phyloP scores from a whole-genome alignment of 2,329 filamentous ascomycete species.

The Reticulascus tulasneorum region DNA sequence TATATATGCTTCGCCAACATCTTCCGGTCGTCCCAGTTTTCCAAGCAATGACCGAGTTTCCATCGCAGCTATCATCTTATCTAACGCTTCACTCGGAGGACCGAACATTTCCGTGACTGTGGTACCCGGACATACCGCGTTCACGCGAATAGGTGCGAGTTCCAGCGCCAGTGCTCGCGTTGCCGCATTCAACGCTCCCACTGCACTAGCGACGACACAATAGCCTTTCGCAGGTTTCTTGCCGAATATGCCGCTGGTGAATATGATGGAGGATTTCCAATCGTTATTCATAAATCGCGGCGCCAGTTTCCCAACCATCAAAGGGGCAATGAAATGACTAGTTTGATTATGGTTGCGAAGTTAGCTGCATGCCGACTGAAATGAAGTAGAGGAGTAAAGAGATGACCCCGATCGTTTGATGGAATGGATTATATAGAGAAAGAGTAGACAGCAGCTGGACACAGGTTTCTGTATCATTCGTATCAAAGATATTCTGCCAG shows the following conservation, averaged over 20 bases:
- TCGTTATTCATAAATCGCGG: too few species aligned
- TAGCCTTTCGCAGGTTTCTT: conserved; percentile 5
- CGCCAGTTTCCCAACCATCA: too few species aligned
- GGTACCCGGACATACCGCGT: conserved; percentile 4
- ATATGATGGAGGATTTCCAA: conserved; percentile 4
- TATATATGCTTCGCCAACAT: conserved; percentile 39
- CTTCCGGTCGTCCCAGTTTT: conserved; percentile 21
- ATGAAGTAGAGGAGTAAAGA: too few species aligned
- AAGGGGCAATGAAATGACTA: too few species aligned
- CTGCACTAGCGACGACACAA: conserved; percentile 1
- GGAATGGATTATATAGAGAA: too few species aligned
- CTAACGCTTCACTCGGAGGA: background rate
- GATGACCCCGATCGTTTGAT: too few species aligned
- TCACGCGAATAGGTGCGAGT: background rate
- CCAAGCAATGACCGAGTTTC: conserved; percentile 1
- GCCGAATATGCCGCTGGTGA: conserved; percentile 7
- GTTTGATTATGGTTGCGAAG: too few species aligned
- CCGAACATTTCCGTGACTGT: conserved; percentile 3
- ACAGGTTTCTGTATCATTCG: too few species aligned
- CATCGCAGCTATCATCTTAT: too few species aligned
- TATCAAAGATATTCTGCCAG: too few species aligned
- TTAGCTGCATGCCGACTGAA: too few species aligned
- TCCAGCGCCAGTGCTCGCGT: conserved; percentile 1
- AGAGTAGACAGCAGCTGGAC: too few species aligned
- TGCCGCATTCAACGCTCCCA: conserved; percentile 2